Evolutionary conservation across 2,329 filamentous ascomycete genomes (phyloP).

Genomic region (Aspergillus arachidicola): DNA sequence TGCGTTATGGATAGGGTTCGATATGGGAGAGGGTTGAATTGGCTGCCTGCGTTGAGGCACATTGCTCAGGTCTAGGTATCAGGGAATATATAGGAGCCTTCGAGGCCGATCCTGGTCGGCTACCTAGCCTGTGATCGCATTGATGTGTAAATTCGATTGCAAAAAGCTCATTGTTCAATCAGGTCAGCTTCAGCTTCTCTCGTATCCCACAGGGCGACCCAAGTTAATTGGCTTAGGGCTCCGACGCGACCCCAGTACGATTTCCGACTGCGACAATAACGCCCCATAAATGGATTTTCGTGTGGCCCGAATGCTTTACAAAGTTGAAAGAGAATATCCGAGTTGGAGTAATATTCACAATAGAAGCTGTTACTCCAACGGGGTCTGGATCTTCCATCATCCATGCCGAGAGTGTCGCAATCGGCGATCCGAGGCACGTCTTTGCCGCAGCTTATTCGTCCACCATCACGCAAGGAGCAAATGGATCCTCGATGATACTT

Average conservation of each 20-base stretch:
- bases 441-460: not conserved
- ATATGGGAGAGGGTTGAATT: not conserved
- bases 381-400: not conserved
- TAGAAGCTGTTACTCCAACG: not conserved
- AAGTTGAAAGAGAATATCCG: not conserved
- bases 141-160: not conserved
- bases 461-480: not conserved
- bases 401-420: not conserved
- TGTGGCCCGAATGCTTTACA: not conserved
- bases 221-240: not conserved
- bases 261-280: not conserved
- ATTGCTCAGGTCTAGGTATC: not conserved
- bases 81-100: not conserved
- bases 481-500: not conserved
- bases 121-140: not conserved
- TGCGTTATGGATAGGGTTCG: not conserved
- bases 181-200: not conserved
- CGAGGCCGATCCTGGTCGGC: not conserved
- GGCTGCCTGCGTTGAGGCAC: not conserved
- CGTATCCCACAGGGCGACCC: not conserved
- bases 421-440: not conserved
- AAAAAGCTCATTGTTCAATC: not conserved
- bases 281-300: not conserved
- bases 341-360: not conserved
- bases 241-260: not conserved